Conservation (phyloP, 1,284 basidiomycete species). For the Porogramme epimiltina region DNA sequence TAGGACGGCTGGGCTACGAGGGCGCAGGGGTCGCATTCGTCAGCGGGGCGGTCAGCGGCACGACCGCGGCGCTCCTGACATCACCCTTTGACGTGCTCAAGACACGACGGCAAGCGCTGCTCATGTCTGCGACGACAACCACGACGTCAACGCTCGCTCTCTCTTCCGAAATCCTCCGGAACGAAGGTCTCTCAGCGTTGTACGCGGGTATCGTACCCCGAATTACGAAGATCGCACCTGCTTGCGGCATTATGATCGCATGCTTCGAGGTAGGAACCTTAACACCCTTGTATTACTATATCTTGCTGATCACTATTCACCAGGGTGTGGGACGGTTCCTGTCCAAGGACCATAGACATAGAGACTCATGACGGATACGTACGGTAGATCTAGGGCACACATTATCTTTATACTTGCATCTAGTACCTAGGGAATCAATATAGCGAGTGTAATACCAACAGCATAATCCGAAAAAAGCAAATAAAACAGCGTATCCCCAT, state of each 20-base stretch:
- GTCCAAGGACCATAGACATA: conserved; percentile 31
- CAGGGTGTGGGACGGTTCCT: conserved; percentile 60
- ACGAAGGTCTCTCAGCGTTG: conserved; percentile 79
- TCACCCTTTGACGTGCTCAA: conserved; percentile 98
- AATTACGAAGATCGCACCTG: conserved; percentile 96
- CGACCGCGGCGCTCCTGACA: conserved; percentile 84
- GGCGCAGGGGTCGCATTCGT: conserved; percentile 80
- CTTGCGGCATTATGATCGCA: conserved; percentile 97
- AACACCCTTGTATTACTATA: no score
- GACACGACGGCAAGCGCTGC: conserved; percentile 83
- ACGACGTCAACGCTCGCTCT: conserved; percentile 58
- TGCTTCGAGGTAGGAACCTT: conserved; percentile 91
- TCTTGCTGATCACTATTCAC: no score
- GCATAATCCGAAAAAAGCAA: conserved; percentile 6
- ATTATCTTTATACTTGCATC: conserved; percentile 28
- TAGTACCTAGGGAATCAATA: conserved; percentile 6
- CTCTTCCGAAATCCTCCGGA: conserved; percentile 69
- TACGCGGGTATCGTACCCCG: conserved; percentile 89
- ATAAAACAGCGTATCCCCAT: not conserved
- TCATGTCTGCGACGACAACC: conserved; percentile 52
- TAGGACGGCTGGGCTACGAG: conserved; percentile 51
- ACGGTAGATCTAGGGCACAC: conserved; percentile 17
- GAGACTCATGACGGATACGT: conserved; percentile 23
- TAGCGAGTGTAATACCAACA: conserved; percentile 2
- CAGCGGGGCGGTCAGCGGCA: conserved; percentile 83